Percentiles rank a stretch among this genome's conserved stretches.
Evolutionary conservation across 441 rosid species (phyloP).

Genomic region (Gossypium davidsonii): DNA sequence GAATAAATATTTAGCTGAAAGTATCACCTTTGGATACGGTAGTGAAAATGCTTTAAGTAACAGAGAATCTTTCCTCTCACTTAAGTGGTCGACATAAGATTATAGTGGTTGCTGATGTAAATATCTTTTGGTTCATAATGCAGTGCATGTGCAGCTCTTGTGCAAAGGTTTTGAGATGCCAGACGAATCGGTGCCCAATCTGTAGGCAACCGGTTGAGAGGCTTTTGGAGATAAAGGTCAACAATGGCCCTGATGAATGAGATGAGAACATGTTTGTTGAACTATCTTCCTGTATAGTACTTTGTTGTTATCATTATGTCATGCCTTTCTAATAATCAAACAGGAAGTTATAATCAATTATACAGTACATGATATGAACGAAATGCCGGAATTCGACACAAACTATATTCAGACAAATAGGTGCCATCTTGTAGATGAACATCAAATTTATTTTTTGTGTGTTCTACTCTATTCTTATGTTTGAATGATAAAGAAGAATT

Average conservation of each 20-base stretch:
- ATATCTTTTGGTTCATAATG: constrained; percentile 6
- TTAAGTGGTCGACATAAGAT: not conserved
- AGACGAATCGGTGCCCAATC: constrained; percentile 79
- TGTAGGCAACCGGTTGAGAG: constrained; percentile 91
- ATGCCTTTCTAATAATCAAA: not conserved
- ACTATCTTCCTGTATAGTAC: constrained; percentile 21
- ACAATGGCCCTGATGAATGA: constrained; percentile 43
- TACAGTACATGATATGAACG: not conserved
- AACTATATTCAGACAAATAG: not conserved
- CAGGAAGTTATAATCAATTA: not conserved
- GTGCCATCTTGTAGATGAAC: not conserved
- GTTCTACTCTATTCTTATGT: not conserved
- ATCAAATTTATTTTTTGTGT: not conserved
- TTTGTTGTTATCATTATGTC: not conserved
- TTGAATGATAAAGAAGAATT: no score
- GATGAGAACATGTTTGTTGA: constrained; percentile 2
- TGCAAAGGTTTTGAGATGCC: constrained; percentile 81
- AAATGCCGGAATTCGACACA: not conserved
- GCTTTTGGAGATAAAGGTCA: constrained; percentile 81
- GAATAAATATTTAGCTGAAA: no score
- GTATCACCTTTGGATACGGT: no score
- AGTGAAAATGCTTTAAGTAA: not conserved
- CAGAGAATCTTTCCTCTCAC: not conserved
- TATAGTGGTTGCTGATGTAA: not conserved
- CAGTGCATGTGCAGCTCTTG: constrained; percentile 98